Conservation (phyloP, 2,329 filamentous ascomycete species). For the Monosporascus sp. region DNA sequence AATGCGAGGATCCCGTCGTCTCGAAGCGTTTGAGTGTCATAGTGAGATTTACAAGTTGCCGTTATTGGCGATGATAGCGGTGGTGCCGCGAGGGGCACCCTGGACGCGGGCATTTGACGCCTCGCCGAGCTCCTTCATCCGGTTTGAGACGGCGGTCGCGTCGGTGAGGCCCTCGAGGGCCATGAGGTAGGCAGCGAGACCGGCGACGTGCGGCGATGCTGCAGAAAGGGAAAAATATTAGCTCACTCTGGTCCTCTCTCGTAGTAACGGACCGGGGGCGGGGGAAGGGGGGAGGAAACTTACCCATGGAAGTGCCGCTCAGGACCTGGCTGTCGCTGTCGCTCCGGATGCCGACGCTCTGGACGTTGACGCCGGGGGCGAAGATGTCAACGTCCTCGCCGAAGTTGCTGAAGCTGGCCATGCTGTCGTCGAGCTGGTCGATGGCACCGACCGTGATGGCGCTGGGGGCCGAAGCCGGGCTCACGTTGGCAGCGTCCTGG, state of each 20-base stretch:
- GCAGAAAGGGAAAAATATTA: conserved; percentile 21
- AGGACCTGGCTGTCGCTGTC: conserved; percentile 39
- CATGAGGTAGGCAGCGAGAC: conserved; percentile 64
- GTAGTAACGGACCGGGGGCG: background rate
- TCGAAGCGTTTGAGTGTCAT: background rate
- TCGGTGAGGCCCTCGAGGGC: conserved; percentile 43
- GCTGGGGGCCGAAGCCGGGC: conserved; percentile 48
- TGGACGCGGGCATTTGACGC: conserved; percentile 37
- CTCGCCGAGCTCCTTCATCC: conserved; percentile 49
- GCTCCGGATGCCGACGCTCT: conserved; percentile 46
- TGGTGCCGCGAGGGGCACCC: conserved; percentile 40
- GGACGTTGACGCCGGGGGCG: conserved; percentile 49
- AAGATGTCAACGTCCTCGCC: conserved; percentile 48
- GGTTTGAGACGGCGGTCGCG: conserved; percentile 37
- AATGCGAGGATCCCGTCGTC: too few species aligned
- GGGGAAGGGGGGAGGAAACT: conserved; percentile 7
- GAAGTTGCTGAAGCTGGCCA: conserved; percentile 55
- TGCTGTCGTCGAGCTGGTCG: conserved; percentile 41
- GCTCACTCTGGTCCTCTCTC: background rate
- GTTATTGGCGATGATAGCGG: conserved; percentile 52
- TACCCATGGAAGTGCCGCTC: conserved; percentile 54
- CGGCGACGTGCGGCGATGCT: conserved; percentile 63
- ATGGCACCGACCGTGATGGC: conserved; percentile 58
- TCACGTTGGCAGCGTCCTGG: conserved; percentile 43
- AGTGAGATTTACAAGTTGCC: conserved; percentile 26